Base-by-base conservation (phyloP, 768 basidiomycete species). In the Porpolomopsis calyptriformis region DNA sequence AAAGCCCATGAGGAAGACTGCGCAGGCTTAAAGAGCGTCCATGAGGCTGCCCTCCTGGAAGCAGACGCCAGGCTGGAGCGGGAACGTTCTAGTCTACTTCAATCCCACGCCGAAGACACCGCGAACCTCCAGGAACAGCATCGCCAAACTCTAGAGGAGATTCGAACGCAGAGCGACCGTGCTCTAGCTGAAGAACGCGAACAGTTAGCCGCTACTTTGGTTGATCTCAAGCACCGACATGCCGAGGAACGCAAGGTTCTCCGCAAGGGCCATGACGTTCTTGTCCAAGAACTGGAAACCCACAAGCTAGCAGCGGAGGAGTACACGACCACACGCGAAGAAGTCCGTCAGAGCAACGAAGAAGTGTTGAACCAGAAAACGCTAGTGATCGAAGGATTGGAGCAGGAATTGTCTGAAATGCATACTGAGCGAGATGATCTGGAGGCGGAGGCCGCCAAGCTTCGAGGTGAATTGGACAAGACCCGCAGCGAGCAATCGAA, bases 201-300 rank as follows among this genome's bases (percentile, higher is more conserved):
- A 26, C 69, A 63, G 29, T 64, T 78, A 26, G 55, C 64, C 20
- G 56, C 59, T 10, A 57, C 69, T 2, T 49, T 83, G 18, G 68
- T 71, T n/a, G 75, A 76, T 12, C 59, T 82, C 18, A 66, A 74
- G 48, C 57, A 54, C 23, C 66, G 69, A 37, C 76, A 82, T 39
- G 56, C 65, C 19, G 63, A 71, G 35, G 77, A 78, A 43, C 64
- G 69, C 14, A 70, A 71, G 48, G 56, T 57, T 11, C 61, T 77
- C 49, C 66, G 65, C 49, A 66, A 68, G 52, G 72, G 78, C 44
- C 69, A 69, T 22, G 71, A 76, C 19, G 46, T 64, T 19, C 67
- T 82, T 25, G 56, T 67, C 6, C 61, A 78, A 49, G 80, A 89
- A 57, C 61, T 87, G 11, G 76, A 80, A 53, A 66, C 74, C 7